Conservation (phyloP, 371 early-diverging fungal species). For the Catenaria anguillulae region DNA sequence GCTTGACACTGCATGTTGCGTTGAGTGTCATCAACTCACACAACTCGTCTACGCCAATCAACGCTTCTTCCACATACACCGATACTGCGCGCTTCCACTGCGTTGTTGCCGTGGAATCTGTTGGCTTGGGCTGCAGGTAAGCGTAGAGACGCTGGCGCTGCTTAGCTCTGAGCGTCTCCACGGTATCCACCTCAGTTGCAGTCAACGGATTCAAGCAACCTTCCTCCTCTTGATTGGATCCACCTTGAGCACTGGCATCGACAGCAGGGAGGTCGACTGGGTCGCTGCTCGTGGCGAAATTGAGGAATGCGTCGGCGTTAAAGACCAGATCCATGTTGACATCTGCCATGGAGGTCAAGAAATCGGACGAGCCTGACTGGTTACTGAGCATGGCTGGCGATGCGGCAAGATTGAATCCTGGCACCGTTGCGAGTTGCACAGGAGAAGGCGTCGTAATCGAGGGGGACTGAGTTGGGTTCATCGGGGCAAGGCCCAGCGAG, state of each 20-base stretch:
- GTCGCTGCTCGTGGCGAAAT: neutral
- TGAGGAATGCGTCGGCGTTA: neutral
- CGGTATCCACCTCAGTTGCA: neutral
- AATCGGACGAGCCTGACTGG: neutral
- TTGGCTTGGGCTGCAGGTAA: neutral
- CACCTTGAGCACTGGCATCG: no score
- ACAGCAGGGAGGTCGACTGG: neutral
- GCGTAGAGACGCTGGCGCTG: neutral
- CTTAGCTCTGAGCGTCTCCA: neutral
- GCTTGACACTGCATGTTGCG: constrained; percentile 4
- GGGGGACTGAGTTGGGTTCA: neutral
- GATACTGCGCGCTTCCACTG: neutral
- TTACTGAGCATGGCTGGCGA: neutral
- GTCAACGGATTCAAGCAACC: neutral
- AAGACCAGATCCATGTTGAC: neutral
- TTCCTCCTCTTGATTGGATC: neutral
- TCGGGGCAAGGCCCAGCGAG: neutral
- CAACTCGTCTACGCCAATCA: constrained; percentile 3
- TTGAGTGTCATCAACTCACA: constrained; percentile 4
- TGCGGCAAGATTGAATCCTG: no score
- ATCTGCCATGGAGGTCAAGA: neutral
- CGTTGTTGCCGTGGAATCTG: neutral
- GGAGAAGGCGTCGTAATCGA: neutral
- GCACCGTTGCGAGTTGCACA: no score
- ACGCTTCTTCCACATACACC: neutral